Percentiles rank a stretch among this genome's conserved stretches.
Conservation (phyloP, 2,329 filamentous ascomycete genomes). For the Aurifilum marmelostoma region DNA sequence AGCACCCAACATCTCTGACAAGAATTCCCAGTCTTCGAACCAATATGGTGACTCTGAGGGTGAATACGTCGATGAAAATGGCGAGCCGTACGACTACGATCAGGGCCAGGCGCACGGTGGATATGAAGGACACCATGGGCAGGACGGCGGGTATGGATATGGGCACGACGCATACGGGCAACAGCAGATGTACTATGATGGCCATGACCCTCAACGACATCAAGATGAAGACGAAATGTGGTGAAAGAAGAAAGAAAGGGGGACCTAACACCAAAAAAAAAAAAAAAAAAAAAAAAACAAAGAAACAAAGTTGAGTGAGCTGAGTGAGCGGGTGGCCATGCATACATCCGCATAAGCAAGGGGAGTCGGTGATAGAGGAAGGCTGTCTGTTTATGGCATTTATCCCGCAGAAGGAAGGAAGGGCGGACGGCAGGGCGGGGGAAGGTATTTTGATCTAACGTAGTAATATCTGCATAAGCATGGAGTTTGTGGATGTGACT, state of each 20-base stretch:
- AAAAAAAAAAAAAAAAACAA: not conserved
- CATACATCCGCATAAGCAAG: not conserved
- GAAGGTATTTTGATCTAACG: conserved; percentile 20
- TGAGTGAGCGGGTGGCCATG: not conserved
- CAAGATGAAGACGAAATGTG: conserved; percentile 35
- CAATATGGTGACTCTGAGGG: conserved; percentile 39
- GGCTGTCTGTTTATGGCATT: not conserved
- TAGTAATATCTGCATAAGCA: conserved; percentile 30
- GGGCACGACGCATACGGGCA: conserved; percentile 39
- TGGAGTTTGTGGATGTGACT: conserved; percentile 27
- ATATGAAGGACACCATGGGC: conserved; percentile 23
- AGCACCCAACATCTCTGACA: not conserved
- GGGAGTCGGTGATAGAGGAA: not conserved
- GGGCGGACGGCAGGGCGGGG: not conserved
- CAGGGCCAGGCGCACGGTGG: conserved; percentile 33
- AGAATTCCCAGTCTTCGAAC: conserved; percentile 33
- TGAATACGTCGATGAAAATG: conserved; percentile 40
- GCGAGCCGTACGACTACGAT: conserved; percentile 42
- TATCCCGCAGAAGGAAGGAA: not conserved
- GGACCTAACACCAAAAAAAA: no score
- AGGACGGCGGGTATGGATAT: conserved; percentile 33
- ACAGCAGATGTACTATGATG: conserved; percentile 35
- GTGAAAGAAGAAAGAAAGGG: conserved; percentile 26
- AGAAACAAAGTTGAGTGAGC: not conserved
- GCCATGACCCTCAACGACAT: conserved; percentile 27